phyloP scores from a whole-genome alignment of 2,329 filamentous ascomycete species.

The Cytospora schulzeri region DNA sequence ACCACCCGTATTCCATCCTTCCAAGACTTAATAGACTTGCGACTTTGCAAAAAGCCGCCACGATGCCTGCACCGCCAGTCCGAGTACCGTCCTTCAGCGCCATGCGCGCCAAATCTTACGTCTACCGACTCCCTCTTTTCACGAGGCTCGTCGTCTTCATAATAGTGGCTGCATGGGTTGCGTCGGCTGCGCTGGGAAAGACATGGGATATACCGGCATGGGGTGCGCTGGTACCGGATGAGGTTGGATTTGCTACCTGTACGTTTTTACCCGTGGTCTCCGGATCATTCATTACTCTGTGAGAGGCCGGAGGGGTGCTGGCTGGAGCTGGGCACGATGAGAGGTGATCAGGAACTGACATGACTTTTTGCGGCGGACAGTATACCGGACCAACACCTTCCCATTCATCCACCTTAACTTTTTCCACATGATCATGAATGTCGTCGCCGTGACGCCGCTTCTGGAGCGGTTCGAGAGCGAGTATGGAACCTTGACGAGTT shows the following conservation, averaged over 20 bases:
- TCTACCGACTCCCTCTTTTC: slow-evolving; percentile 84
- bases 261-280: slow-evolving; percentile 40
- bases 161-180: slow-evolving; percentile 66
- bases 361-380: slow-evolving; percentile 47
- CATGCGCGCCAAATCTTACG: slow-evolving; percentile 74
- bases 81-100: slow-evolving; percentile 64
- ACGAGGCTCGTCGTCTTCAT: slow-evolving; percentile 71
- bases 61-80: slow-evolving; percentile 35
- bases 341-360: slow-evolving; percentile 6
- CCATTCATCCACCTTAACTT: slow-evolving; percentile 82
- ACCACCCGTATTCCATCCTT: background rate
- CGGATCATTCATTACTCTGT: background rate
- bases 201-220: slow-evolving; percentile 74
- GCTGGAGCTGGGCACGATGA: background rate
- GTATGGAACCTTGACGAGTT: slow-evolving; percentile 84
- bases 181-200: slow-evolving; percentile 53
- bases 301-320: background rate
- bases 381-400: slow-evolving; percentile 92
- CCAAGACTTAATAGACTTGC: background rate
- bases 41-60: slow-evolving; percentile 3
- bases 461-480: slow-evolving; percentile 92
- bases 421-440: slow-evolving; percentile 79
- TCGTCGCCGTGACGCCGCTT: slow-evolving; percentile 80
- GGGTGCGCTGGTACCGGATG: slow-evolving; percentile 76
- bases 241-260: slow-evolving; percentile 74